Conservation (phyloP, 345 rosid species). For the Euphorbia lathyris region DNA sequence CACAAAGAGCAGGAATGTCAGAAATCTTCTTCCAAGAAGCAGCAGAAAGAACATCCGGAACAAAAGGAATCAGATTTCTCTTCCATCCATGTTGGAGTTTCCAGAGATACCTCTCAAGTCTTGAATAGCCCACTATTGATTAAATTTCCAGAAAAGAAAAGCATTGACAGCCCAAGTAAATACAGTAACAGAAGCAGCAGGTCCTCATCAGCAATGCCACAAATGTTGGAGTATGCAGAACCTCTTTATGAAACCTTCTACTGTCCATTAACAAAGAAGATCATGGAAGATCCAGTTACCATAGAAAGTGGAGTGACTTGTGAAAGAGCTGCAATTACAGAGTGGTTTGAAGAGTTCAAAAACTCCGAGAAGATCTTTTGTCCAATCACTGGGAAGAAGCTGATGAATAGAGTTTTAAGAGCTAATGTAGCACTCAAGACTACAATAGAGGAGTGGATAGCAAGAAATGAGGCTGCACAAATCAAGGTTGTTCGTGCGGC, state of each 20-base stretch:
- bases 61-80: constrained; percentile 62
- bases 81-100: too few species aligned
- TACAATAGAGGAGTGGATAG: constrained; percentile 78
- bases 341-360: constrained; percentile 54
- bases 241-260: constrained; percentile 73
- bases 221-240: constrained; percentile 52
- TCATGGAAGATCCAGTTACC: constrained; percentile 92
- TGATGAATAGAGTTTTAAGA: constrained; percentile 38
- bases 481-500: constrained; percentile 73
- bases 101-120: too few species aligned
- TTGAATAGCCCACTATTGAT: constrained; percentile 20
- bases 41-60: too few species aligned
- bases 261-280: constrained; percentile 75
- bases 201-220: constrained; percentile 40
- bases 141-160: too few species aligned
- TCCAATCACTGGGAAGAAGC: constrained; percentile 54
- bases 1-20: too few species aligned
- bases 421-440: constrained; percentile 58
- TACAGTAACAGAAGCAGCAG: constrained; percentile 28
- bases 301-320: constrained; percentile 71
- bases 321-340: constrained; percentile 59
- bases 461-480: constrained; percentile 61
- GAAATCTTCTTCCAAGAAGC: too few species aligned
- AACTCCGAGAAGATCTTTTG: constrained; percentile 47
- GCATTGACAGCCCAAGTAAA: too few species aligned